Conservation (phyloP, 2,329 filamentous ascomycete species). For the Fusarium chlamydosporum region DNA sequence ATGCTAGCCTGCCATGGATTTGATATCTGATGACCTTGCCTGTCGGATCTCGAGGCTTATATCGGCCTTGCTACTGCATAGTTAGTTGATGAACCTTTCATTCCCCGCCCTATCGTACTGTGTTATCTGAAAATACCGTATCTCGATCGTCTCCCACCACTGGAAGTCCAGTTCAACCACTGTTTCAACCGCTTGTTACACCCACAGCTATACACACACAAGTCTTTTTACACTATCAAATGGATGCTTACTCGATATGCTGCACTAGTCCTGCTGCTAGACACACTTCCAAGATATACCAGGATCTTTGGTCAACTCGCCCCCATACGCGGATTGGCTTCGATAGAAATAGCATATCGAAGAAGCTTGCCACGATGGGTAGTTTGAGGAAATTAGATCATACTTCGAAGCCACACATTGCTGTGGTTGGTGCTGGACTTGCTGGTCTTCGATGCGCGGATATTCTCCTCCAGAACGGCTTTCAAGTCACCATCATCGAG, state of each 20-base stretch:
- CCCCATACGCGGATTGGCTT: conserved; percentile 55
- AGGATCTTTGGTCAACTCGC: conserved; percentile 62
- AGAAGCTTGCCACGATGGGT: conserved; percentile 52
- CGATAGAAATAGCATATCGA: conserved; percentile 52
- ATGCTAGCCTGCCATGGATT: conserved; percentile 24
- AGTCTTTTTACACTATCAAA: conserved; percentile 41
- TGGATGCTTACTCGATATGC: conserved; percentile 69
- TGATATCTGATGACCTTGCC: conserved; percentile 42
- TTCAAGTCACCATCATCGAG: conserved; percentile 78
- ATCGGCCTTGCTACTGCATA: conserved; percentile 29
- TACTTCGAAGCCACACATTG: conserved; percentile 66
- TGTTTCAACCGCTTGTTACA: conserved; percentile 9
- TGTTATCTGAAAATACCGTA: conserved; percentile 20
- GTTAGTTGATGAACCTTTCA: conserved; percentile 11
- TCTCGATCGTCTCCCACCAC: conserved; percentile 20
- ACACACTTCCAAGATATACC: conserved; percentile 64
- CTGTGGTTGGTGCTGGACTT: conserved; percentile 78
- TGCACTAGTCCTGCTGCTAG: conserved; percentile 61
- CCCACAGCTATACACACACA: conserved; percentile 14
- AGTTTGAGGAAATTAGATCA: conserved; percentile 43
- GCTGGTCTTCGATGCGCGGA: conserved; percentile 80
- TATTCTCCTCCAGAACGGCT: conserved; percentile 73
- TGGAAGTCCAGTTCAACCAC: conserved; percentile 42
- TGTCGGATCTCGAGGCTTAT: conserved; percentile 45
- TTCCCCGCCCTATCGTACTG: conserved; percentile 30